phyloP scores from a whole-genome alignment of 306 rosid genomes.

The Vigna mungo region DNA sequence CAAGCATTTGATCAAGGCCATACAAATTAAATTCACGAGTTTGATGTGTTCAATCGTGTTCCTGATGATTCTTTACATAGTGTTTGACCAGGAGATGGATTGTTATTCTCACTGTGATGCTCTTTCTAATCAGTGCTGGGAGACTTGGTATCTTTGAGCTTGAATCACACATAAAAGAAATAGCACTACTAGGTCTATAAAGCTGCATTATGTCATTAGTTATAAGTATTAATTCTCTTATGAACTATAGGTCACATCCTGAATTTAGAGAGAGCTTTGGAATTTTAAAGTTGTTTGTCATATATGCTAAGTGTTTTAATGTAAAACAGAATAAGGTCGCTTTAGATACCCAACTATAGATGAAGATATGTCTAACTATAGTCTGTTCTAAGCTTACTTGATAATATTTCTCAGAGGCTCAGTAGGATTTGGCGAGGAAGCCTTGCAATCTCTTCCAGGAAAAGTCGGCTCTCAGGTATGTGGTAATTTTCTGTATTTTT shows the following conservation, averaged over 20 bases:
- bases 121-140: conserved; percentile 1
- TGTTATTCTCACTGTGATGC: conserved; percentile 9
- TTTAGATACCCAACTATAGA: conserved; percentile 20
- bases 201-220: conserved; percentile 10
- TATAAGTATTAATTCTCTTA: neutral
- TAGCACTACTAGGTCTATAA: neutral
- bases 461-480: conserved; percentile 87
- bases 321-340: conserved; percentile 18
- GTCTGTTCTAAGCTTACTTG: conserved; percentile 32
- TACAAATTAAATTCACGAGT: conserved; percentile 5
- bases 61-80: conserved; percentile 12
- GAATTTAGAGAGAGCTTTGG: conserved; percentile 16
- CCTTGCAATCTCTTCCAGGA: conserved; percentile 95
- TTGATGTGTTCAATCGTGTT: conserved; percentile 26
- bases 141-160: conserved; percentile 24
- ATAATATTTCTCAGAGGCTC: conserved; percentile 76
- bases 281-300: conserved; percentile 5
- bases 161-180: neutral
- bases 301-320: conserved; percentile 1
- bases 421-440: conserved; percentile 96
- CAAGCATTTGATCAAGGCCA: conserved; percentile 30
- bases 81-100: conserved; percentile 32
- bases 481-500: conserved; percentile 13
- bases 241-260: neutral
- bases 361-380: conserved; percentile 24